Evolutionary conservation across 2,329 filamentous ascomycete species (phyloP), one percentile per base, ranked within the genome.

Genomic region (Hypoxylon sp.): DNA sequence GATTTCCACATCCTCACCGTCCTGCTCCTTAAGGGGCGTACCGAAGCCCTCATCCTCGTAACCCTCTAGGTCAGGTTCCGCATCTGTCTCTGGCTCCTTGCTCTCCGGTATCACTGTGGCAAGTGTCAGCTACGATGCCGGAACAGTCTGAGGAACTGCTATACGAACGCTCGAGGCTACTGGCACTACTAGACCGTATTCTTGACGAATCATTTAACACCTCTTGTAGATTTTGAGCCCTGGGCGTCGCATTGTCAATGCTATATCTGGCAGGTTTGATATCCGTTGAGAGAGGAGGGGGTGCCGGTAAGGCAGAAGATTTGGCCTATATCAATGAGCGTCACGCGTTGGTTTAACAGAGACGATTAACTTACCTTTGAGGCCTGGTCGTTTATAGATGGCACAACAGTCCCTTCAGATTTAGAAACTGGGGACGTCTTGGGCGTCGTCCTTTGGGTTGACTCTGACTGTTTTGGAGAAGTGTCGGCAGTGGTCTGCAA

Each of bases 151-250:
- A 50, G 31, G 19, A 4, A 26, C 11, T n/a, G n/a, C 13, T 53
- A n/a, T 53, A 79, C 84, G 75, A 80, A 96, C 93, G 90, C 83
- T 94, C 92, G 61, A 97, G 87, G 77, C 91, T 94, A 73, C 87
- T 91, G n/a, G 88, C 85, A 69, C 90, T 91, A 76, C 89, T 91
- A 5, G 90, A 90, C 22, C 91, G 88, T 61, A 86, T 77, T 73
- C 84, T 86, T 68, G 80, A 85, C 70, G 80, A 84, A 10, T 90
- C 87, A 24, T 78, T 81, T 29, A 88, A 75, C 24, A 93, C 87
- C 66, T 97, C 93, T 73, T 94, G 88, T 58, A 93, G 83, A 60
- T 93, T 95, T 77, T 97, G 93, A 2, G 94, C 94, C 73, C 90
- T 89, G 8, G 94, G 94, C 1, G 94, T 97, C 48, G 90, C 87